Percentiles rank a stretch among this genome's conserved stretches.
Evolutionary conservation across 768 basidiomycete genomes (phyloP).

Genomic region (Inosperma sp.): DNA sequence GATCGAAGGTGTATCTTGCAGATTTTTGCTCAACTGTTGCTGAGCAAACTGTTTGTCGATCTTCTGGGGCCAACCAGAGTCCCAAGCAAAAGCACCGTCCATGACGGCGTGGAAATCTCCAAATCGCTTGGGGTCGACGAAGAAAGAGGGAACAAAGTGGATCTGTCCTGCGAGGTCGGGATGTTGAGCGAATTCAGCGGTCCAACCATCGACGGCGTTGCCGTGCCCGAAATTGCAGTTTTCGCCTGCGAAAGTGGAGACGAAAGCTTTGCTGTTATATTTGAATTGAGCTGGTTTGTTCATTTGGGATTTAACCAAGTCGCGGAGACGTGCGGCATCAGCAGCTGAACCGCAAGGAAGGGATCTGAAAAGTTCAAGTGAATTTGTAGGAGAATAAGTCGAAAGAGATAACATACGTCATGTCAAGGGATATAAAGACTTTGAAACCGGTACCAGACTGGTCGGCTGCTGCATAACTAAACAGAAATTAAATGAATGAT

Average conservation of each 20-base stretch:
- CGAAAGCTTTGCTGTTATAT: constrained; percentile 43
- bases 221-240: constrained; percentile 60
- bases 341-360: constrained; percentile 46
- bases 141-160: constrained; percentile 69
- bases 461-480: constrained; percentile 52
- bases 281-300: constrained; percentile 57
- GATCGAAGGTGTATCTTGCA: constrained; percentile 8
- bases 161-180: constrained; percentile 45
- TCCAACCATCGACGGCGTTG: constrained; percentile 53
- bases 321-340: constrained; percentile 49
- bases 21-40: constrained; percentile 23
- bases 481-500: constrained; percentile 1
- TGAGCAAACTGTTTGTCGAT: constrained; percentile 42
- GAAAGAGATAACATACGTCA: constrained; percentile 48
- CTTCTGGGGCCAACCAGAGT: constrained; percentile 73
- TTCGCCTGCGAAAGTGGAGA: constrained; percentile 72
- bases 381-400: background rate
- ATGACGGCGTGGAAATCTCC: constrained; percentile 44
- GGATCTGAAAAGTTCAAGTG: constrained; percentile 33
- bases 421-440: constrained; percentile 75
- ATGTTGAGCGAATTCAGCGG: constrained; percentile 44
- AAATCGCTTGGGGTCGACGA: constrained; percentile 49
- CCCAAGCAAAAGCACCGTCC: constrained; percentile 71
- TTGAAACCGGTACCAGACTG: constrained; percentile 56
- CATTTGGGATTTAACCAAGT: constrained; percentile 50